These are phyloP conservation scores for Fusarium subglutinans DNA, from an alignment of 2,329 filamentous ascomycete species.

Conservation along the genomic window DNA sequence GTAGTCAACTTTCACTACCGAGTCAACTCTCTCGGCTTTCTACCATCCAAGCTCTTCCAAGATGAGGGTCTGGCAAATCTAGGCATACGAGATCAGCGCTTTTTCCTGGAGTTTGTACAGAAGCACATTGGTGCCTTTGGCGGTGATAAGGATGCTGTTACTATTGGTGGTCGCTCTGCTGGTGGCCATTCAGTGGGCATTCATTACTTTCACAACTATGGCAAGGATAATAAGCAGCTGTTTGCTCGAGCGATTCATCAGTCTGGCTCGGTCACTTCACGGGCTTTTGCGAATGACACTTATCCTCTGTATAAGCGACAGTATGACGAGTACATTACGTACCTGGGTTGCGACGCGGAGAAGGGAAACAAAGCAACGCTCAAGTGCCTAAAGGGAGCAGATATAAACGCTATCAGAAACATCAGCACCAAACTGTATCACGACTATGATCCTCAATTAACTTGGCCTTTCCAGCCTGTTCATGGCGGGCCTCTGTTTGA, in stretches of 20 bases:
- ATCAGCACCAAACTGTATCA: slow-evolving; percentile 52
- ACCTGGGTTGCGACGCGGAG: slow-evolving; percentile 43
- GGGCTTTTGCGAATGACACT: slow-evolving; percentile 48
- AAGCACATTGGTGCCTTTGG: slow-evolving; percentile 62
- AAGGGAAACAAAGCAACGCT: slow-evolving; percentile 47
- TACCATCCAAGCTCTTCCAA: slow-evolving; percentile 55
- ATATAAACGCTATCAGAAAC: slow-evolving; percentile 48
- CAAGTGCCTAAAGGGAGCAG: slow-evolving; percentile 50
- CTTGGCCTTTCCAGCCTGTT: slow-evolving; percentile 60
- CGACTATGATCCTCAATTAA: slow-evolving; percentile 51
- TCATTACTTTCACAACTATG: slow-evolving; percentile 52
- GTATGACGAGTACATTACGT: slow-evolving; percentile 42
- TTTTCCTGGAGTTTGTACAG: slow-evolving; percentile 63
- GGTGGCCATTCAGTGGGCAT: slow-evolving; percentile 55
- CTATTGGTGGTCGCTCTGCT: slow-evolving; percentile 64
- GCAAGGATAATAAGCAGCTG: slow-evolving; percentile 40
- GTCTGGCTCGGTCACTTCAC: slow-evolving; percentile 50
- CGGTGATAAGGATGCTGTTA: slow-evolving; percentile 61
- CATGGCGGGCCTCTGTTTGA: slow-evolving; percentile 57
- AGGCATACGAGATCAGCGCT: slow-evolving; percentile 62
- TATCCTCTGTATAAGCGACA: slow-evolving; percentile 48
- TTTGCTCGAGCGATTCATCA: slow-evolving; percentile 50
- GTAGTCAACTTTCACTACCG: slow-evolving; percentile 57
- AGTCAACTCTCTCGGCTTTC: slow-evolving; percentile 49
- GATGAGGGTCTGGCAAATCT: slow-evolving; percentile 56